Conservation (phyloP, 2,329 filamentous ascomycete species). For the Hyphodiscus sp. region DNA sequence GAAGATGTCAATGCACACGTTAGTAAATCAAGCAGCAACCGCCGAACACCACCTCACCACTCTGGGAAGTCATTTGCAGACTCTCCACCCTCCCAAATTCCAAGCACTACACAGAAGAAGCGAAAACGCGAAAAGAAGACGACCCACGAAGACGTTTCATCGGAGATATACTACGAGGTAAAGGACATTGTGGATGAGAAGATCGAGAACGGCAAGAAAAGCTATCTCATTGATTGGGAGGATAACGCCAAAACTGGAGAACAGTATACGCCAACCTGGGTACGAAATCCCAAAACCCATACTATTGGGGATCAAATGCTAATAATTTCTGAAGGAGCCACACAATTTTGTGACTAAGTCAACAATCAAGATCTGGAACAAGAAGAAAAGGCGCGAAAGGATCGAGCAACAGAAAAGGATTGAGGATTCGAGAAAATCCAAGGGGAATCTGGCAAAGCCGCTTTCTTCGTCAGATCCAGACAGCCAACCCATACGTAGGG, state of each 20-base stretch:
- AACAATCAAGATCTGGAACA: conserved; percentile 8
- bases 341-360: conserved; percentile 3
- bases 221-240: conserved; percentile 53
- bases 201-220: conserved; percentile 13
- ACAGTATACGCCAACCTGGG: conserved; percentile 46
- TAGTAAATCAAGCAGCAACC: not conserved
- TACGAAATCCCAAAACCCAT: conserved; percentile 22
- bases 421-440: not conserved
- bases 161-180: not conserved
- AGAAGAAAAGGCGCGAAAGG: conserved; percentile 5
- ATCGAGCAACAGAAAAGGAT: not conserved
- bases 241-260: conserved; percentile 43
- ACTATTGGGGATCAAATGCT: not conserved
- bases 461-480: conserved; percentile 1
- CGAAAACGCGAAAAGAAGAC: not conserved
- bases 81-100: not conserved
- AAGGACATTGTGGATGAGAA: conserved; percentile 15
- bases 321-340: conserved; percentile 22
- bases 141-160: not conserved
- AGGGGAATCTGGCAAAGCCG: not conserved
- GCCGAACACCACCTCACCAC: not conserved
- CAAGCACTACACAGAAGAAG: not conserved
- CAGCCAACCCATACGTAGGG: conserved; percentile 14
- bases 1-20: not conserved
- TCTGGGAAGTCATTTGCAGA: not conserved